Conservation (phyloP, 345 rosid species). For the Moricandia moricandioides region DNA sequence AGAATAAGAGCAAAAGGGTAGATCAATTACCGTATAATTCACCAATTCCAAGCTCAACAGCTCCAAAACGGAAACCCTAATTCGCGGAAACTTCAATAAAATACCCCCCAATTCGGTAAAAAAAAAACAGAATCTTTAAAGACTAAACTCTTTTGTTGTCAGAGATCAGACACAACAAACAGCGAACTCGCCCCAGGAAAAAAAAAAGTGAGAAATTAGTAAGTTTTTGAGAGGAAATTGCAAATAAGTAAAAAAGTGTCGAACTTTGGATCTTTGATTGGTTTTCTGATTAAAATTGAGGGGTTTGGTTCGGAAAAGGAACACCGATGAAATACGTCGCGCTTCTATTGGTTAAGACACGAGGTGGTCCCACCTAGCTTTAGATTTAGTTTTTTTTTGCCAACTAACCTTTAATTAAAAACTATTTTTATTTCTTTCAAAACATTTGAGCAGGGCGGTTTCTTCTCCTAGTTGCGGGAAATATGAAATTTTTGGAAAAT, state of each 20-base stretch:
- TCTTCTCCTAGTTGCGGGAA: slow-evolving; percentile 29
- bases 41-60: slow-evolving; percentile 17
- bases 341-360: slow-evolving; percentile 11
- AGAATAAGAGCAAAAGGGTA: slow-evolving; percentile 4
- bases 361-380: slow-evolving; percentile 27
- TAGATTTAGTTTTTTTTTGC: slow-evolving; percentile 13
- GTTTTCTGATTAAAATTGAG: slow-evolving; percentile 26
- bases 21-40: slow-evolving; percentile 32
- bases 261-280: slow-evolving; percentile 28
- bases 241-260: slow-evolving; percentile 12
- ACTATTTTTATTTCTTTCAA: neutral
- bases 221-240: slow-evolving; percentile 7
- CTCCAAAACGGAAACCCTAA: slow-evolving; percentile 37
- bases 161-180: slow-evolving; percentile 32
- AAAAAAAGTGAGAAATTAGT: slow-evolving; percentile 14
- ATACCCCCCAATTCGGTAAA: slow-evolving; percentile 11
- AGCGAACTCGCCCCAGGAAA: neutral
- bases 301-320: slow-evolving; percentile 37
- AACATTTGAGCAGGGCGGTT: slow-evolving; percentile 31
- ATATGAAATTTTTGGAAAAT: neutral
- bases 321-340: slow-evolving; percentile 14
- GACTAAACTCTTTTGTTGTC: slow-evolving; percentile 1
- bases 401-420: slow-evolving; percentile 11
- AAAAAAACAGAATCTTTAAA: neutral
- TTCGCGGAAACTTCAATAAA: neutral